Percentiles rank a stretch among this genome's conserved stretches.
phyloP scores from a whole-genome alignment of 352 stramenopile genomes.

The Phytopythium mirpurense region DNA sequence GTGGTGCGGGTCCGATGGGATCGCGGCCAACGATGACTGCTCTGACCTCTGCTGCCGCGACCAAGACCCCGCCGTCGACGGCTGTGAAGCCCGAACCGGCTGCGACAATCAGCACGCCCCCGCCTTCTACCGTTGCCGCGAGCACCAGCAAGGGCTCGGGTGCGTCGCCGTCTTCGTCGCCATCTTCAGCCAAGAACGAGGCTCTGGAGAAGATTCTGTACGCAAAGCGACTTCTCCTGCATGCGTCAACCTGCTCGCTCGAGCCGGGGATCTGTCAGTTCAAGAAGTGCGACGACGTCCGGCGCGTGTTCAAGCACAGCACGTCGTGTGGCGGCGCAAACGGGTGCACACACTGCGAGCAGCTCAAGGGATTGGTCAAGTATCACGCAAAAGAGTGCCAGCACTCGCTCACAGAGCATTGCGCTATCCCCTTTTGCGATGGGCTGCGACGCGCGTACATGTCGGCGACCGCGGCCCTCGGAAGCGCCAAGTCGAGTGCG shows the following conservation, averaged over 20 bases:
- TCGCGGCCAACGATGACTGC: neutral
- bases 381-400: conserved; percentile 79
- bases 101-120: neutral
- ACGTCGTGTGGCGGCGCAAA: conserved; percentile 61
- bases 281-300: conserved; percentile 86
- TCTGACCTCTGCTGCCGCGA: neutral
- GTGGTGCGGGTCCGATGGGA: neutral
- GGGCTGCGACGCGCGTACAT: conserved; percentile 53
- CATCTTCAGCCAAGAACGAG: conserved; percentile 40
- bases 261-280: conserved; percentile 62
- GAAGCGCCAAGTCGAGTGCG: conserved; percentile 23
- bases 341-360: conserved; percentile 72
- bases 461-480: conserved; percentile 31
- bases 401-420: conserved; percentile 57
- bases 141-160: neutral
- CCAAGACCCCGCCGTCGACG: neutral
- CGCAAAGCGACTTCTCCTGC: conserved; percentile 73
- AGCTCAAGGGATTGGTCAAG: conserved; percentile 80
- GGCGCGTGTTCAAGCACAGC: conserved; percentile 84
- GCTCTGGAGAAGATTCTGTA: conserved; percentile 82
- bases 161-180: conserved; percentile 16
- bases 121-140: neutral
- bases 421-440: conserved; percentile 82
- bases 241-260: conserved; percentile 63
- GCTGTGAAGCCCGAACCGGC: conserved; percentile 31